Conservation (phyloP, 257 asterid species). For the Scutellaria minor region DNA sequence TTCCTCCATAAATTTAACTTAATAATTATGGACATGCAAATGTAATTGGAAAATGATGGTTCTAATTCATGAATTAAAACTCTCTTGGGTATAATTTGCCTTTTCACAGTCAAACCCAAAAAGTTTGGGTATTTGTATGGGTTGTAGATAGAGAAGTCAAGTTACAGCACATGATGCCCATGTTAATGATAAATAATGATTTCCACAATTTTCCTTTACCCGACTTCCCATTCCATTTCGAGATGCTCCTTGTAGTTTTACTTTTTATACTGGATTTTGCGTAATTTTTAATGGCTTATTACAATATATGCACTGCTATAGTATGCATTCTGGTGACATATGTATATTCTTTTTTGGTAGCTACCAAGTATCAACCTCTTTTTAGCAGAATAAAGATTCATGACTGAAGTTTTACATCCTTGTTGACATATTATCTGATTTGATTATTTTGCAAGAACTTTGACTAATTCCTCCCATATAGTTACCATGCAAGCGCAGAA, state of each 20-base stretch:
- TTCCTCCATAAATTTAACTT: not conserved
- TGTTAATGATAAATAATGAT: not conserved
- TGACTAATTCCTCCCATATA: constrained; percentile 42
- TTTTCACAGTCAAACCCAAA: not conserved
- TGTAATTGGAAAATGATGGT: not conserved
- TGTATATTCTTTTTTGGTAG: not conserved
- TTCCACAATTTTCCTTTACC: not conserved
- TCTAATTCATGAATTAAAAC: not conserved
- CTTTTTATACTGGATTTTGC: not conserved
- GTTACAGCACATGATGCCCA: constrained; percentile 10
- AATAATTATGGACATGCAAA: not conserved
- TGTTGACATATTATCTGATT: constrained; percentile 4
- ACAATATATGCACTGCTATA: not conserved
- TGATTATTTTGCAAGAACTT: constrained; percentile 10
- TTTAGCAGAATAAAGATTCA: constrained; percentile 22
- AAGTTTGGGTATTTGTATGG: not conserved
- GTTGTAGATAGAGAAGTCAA: constrained; percentile 4
- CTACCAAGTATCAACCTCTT: not conserved
- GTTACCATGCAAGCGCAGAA: constrained; percentile 93
- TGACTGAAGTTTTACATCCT: constrained; percentile 28
- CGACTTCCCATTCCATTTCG: not conserved
- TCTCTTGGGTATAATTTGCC: not conserved
- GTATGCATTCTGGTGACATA: not conserved
- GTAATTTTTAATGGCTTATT: not conserved
- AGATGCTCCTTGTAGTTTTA: constrained; percentile 13